phyloP scores from a whole-genome alignment of 2,329 filamentous ascomycete species.

The Fusarium sp. region DNA sequence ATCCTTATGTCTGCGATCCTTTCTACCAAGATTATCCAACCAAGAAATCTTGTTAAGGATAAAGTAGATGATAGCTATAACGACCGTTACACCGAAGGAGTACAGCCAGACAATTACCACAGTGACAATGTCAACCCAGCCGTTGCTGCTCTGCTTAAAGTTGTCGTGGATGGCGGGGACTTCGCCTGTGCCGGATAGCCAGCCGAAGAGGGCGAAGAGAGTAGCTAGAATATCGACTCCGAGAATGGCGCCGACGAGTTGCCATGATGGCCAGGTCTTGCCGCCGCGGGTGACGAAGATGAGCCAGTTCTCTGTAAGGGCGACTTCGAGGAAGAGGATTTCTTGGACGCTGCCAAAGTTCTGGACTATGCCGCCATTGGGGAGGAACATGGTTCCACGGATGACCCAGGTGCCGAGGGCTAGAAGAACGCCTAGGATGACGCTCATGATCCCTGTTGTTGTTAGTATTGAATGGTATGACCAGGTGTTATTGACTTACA shows the following conservation, averaged over 20 bases:
- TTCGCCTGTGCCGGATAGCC: slow-evolving; percentile 13
- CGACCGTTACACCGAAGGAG: slow-evolving; percentile 26
- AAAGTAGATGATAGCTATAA: slow-evolving; percentile 31
- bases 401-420: slow-evolving; percentile 13
- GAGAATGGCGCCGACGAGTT: slow-evolving; percentile 20
- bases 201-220: slow-evolving; percentile 17
- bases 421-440: slow-evolving; percentile 3
- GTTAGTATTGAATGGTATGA: not conserved
- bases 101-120: slow-evolving; percentile 33
- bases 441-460: slow-evolving; percentile 15
- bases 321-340: slow-evolving; percentile 27
- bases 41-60: slow-evolving; percentile 33
- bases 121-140: slow-evolving; percentile 27
- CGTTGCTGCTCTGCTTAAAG: slow-evolving; percentile 31
- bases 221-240: slow-evolving; percentile 18
- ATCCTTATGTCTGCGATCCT: slow-evolving; percentile 28
- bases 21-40: slow-evolving; percentile 25
- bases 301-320: slow-evolving; percentile 33
- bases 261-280: slow-evolving; percentile 35
- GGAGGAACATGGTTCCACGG: slow-evolving; percentile 1
- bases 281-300: slow-evolving; percentile 32
- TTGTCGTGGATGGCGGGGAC: not conserved
- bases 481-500: not conserved
- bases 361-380: not conserved
- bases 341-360: slow-evolving; percentile 26